Evolutionary conservation across 805 yeast species (phyloP), one percentile per base, ranked within the genome.

Genomic region (Candida cerambycidarum): DNA sequence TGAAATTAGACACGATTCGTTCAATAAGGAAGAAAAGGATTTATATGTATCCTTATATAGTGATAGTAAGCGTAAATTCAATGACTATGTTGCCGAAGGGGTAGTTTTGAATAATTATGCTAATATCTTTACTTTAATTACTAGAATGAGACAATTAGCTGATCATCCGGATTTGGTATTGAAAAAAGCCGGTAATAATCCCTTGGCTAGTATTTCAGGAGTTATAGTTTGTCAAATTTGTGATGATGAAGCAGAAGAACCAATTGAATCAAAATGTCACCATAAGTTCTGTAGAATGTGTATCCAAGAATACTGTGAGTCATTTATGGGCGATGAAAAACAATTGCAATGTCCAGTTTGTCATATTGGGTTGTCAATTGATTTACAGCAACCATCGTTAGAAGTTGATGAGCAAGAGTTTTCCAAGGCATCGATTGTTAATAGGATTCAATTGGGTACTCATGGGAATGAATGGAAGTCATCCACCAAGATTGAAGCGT

Each of bases 181-280:
- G 58, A 82, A 89, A 52, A 73, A 90, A 40, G 78, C 78, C 3
- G 56, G 66, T 9, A 65, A 55, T 51, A 62, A 52, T 50, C 43
- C 44, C 10, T 19, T 44, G 5, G 63, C 46, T 7, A 56, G 54
- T 21, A 59, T 68, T 5, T 76, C 75, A 9, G 79, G 79, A 1
- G 78, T 89, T 9, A 66, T 70, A 29, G 83, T 93, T 32, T 93
- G 99, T 59, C 95, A 88, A 52, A 60, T 93, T 17, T 93, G 99
- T 65, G 98, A 90, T 52, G 99, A 93, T 58, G 97, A 90, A 63
- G 97, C 98, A 0, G 98, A 93, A 62, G 99, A 93, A 47, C 96
- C 99, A 0, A 89, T 93, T 36, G 90, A 86, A 61, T 85, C 96
- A 2, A 87, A 85, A 58, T 93, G 99, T 62, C 96, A 86, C 53